Evolutionary conservation across 306 rosid species (phyloP).

Genomic region (Begonia fuchsioides): DNA sequence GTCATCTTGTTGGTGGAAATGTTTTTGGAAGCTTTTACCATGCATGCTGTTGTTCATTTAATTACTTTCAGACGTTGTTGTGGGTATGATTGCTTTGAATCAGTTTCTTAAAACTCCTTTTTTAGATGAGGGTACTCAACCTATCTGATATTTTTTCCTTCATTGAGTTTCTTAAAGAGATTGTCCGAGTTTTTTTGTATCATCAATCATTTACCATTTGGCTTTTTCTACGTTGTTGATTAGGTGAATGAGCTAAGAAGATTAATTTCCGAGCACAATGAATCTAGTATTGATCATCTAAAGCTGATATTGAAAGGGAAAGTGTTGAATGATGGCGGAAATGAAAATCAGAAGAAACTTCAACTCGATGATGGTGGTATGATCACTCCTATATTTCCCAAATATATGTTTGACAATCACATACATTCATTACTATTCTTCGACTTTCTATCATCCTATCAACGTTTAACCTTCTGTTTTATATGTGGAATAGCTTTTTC

Average conservation of each 20-base stretch:
- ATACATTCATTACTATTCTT: background rate
- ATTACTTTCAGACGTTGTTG: no score
- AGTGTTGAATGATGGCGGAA: constrained; percentile 45
- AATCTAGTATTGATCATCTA: constrained; percentile 45
- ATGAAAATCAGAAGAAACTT: constrained; percentile 35
- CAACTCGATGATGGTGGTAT: constrained; percentile 71
- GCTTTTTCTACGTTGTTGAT: constrained; percentile 1
- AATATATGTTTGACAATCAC: background rate
- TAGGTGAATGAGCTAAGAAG: constrained; percentile 71
- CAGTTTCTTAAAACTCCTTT: background rate
- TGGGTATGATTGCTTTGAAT: background rate
- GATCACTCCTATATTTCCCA: background rate
- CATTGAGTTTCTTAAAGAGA: background rate
- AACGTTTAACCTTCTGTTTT: background rate
- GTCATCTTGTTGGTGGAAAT: no score
- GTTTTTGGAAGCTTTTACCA: no score
- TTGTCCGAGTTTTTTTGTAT: background rate
- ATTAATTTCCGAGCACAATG: constrained; percentile 38
- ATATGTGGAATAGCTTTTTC: background rate
- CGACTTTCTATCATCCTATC: background rate
- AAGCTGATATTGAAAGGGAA: constrained; percentile 67
- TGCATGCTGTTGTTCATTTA: no score
- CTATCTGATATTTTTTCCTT: background rate
- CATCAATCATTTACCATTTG: constrained; percentile 1
- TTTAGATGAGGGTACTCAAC: background rate